A percentile compares a stretch with the other conserved stretches of the same genome.
phyloP scores from a whole-genome alignment of 2,329 filamentous ascomycete species.

The Lasiodiplodia gonubiensis region DNA sequence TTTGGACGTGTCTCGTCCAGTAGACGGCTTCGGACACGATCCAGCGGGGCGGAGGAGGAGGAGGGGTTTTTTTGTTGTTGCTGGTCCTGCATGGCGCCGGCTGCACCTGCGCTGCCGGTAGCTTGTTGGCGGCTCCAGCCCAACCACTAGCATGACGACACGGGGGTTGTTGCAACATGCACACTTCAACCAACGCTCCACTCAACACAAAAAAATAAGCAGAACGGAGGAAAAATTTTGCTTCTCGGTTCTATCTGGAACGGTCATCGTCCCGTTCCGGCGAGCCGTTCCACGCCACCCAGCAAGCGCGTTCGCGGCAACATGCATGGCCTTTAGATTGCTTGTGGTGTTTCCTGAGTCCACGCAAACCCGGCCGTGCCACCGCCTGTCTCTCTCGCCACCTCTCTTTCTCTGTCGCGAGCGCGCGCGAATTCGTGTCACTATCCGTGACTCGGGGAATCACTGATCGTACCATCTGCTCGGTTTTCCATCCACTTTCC shows the following conservation, averaged over 20 bases:
- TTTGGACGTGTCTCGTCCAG: neutral
- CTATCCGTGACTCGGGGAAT: neutral
- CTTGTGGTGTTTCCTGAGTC: neutral
- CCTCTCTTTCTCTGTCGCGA: too few species aligned
- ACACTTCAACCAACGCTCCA: neutral
- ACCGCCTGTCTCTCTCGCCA: neutral
- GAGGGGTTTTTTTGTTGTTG: neutral
- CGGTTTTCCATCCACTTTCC: neutral
- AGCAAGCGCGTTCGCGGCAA: neutral
- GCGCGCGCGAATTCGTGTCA: neutral
- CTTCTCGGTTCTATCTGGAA: neutral
- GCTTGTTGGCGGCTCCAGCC: slow-evolving; percentile 5
- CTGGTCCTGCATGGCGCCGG: neutral
- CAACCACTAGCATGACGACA: slow-evolving; percentile 9
- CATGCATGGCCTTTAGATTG: neutral
- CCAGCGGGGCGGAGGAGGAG: neutral
- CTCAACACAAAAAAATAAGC: slow-evolving; percentile 2
- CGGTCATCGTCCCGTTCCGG: neutral
- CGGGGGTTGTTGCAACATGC: neutral
- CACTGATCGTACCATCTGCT: neutral
- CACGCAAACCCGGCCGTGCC: neutral
- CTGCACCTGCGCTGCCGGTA: slow-evolving; percentile 4
- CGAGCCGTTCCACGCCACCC: neutral
- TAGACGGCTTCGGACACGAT: neutral
- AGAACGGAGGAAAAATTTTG: too few species aligned